Base-by-base conservation (phyloP, 1,284 basidiomycete species). In the Ceraceosorus guamensis region DNA sequence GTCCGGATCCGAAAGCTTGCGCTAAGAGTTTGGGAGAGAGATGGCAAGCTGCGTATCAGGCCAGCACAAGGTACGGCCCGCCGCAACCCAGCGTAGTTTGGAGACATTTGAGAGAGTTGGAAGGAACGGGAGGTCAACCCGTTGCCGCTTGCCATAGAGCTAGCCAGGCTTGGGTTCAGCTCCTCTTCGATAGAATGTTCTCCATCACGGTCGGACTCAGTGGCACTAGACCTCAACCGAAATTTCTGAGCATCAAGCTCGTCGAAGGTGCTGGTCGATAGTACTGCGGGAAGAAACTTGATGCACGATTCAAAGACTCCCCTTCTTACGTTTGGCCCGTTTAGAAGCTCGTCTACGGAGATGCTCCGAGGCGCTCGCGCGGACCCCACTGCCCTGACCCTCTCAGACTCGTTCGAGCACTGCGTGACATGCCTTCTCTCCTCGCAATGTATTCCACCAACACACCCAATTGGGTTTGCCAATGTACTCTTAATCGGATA, bases 11-110 rank as follows among this genome's bases (percentile, higher is more conserved):
- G 1, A 56, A 81, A 0, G 81, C 77, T 16, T 96, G 91, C 73
- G 90, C 90, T 16, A 82, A 84, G n/a, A 78, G 87, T n/a, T 81
- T 96, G 6, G 89, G 93, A 69, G 91, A 93, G 61, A 91, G 91
- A 75, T 96, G 91, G 89, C 80, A 84, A 45, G 86, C 87, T 68
- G 90, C 89, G 0, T 91, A 92, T 70, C 82, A 85, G 52, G 83
- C 88, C 13, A 86, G 90, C 14, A 89, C 90, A 73, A 83, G 90
- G 46, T 93, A 91, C 75, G 90, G 88, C 86, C 10, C 89, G 85
- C 60, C 89, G 5, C 77, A 71, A 41, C 73, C 73, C 14, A 60
- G 53, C 7, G 56, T 52, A 8, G 90, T 92, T 18, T 67, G 62
- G 52, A 43, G 65, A 18, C 55, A 67, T 45, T 43, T 68, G 14